Conservation (phyloP, 108 stramenopile species). For the Phaeodactylum tricornutum region DNA sequence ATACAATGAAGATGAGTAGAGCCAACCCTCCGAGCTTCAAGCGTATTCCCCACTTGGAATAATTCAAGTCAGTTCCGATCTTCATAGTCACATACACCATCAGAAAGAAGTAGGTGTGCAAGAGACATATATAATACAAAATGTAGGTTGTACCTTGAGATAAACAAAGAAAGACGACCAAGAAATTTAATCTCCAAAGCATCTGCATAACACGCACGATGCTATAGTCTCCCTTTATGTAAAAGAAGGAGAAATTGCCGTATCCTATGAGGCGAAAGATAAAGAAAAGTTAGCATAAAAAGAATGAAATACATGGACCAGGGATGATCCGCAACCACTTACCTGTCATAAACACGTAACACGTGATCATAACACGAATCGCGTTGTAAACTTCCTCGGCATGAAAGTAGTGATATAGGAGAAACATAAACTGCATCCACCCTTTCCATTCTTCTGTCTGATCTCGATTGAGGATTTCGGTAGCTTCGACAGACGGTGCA, state of each 20-base stretch:
- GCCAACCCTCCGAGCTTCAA: slow-evolving; percentile 73
- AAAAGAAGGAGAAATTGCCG: slow-evolving; percentile 95
- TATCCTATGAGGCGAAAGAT: too few species aligned
- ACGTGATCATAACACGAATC: slow-evolving; percentile 95
- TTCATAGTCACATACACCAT: slow-evolving; percentile 93
- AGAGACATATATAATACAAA: slow-evolving; percentile 96
- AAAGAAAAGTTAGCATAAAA: too few species aligned
- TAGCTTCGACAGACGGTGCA: slow-evolving; percentile 34
- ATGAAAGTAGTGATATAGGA: slow-evolving; percentile 96
- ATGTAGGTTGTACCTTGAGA: slow-evolving; percentile 92
- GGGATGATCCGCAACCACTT: too few species aligned
- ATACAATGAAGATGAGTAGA: slow-evolving; percentile 75
- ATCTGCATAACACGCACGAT: slow-evolving; percentile 89
- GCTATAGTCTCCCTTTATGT: slow-evolving; percentile 87
- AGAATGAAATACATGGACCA: too few species aligned
- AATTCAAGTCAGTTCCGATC: slow-evolving; percentile 56
- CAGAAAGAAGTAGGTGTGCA: slow-evolving; percentile 96
- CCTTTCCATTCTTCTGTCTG: slow-evolving; percentile 99
- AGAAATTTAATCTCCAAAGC: slow-evolving; percentile 96
- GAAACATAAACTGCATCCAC: slow-evolving; percentile 97
- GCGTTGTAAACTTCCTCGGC: slow-evolving; percentile 93
- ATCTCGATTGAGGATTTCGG: slow-evolving; percentile 86
- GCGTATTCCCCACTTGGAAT: slow-evolving; percentile 84
- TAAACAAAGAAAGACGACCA: slow-evolving; percentile 86
- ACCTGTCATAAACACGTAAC: slow-evolving; percentile 99